phyloP scores from a whole-genome alignment of 2,329 filamentous ascomycete genomes.

The Talaromyces sp. region DNA sequence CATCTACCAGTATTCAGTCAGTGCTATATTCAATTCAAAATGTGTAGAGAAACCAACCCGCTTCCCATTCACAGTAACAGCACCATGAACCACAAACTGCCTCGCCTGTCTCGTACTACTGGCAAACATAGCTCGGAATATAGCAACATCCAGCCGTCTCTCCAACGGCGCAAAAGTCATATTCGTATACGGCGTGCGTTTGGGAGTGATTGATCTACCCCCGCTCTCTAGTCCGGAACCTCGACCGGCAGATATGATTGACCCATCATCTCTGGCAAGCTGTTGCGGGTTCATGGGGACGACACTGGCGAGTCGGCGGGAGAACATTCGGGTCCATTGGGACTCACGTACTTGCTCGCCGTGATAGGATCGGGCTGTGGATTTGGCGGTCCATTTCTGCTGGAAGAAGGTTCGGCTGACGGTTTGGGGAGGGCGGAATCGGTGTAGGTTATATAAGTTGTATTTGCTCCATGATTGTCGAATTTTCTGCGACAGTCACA shows the following conservation, averaged over 20 bases:
- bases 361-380: constrained; percentile 80
- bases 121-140: constrained; percentile 90
- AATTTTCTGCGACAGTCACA: constrained; percentile 65
- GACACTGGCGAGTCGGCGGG: constrained; percentile 73
- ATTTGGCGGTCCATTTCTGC: constrained; percentile 95
- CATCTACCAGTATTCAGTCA: constrained; percentile 63
- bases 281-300: constrained; percentile 80
- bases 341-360: constrained; percentile 91
- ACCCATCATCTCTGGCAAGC: constrained; percentile 77
- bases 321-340: constrained; percentile 94
- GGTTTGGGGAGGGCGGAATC: constrained; percentile 49
- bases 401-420: constrained; percentile 77
- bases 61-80: constrained; percentile 93
- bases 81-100: constrained; percentile 90
- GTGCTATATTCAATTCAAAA: constrained; percentile 9
- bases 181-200: constrained; percentile 81
- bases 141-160: constrained; percentile 85
- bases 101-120: constrained; percentile 89
- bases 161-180: constrained; percentile 94
- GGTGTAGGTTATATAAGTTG: constrained; percentile 85
- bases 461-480: constrained; percentile 97
- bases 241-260: constrained; percentile 76
- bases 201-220: constrained; percentile 26
- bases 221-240: constrained; percentile 56
- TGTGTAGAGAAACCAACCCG: constrained; percentile 59